phyloP scores from a whole-genome alignment of 2,329 filamentous ascomycete species.

The Fusarium paranaense region DNA sequence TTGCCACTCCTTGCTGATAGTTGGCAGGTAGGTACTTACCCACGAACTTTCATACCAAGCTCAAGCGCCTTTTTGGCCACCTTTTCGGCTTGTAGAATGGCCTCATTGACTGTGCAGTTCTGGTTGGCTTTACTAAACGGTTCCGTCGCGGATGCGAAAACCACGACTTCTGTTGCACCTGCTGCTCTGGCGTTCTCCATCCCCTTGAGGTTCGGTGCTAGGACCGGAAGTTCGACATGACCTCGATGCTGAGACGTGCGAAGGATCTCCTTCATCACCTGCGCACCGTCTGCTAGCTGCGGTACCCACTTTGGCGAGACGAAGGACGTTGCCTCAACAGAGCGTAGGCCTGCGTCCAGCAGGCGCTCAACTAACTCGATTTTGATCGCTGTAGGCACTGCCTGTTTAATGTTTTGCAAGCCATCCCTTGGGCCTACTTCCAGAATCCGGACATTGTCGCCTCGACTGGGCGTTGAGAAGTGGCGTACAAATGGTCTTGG shows the following conservation, averaged over 20 bases:
- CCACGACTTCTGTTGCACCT: constrained; percentile 10
- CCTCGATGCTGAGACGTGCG: too few relatives aligned
- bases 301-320: constrained; percentile 27
- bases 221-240: neutral
- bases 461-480: too few relatives aligned
- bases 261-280: neutral
- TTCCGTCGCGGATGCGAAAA: constrained; percentile 21
- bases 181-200: constrained; percentile 10
- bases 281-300: constrained; percentile 10
- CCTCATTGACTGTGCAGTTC: constrained; percentile 17
- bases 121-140: constrained; percentile 23
- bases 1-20: too few relatives aligned
- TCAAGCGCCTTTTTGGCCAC: constrained; percentile 2
- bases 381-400: constrained; percentile 3
- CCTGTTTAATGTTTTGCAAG: constrained; percentile 14
- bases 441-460: constrained; percentile 4
- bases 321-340: constrained; percentile 22
- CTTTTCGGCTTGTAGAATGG: neutral
- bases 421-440: constrained; percentile 25
- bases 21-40: neutral
- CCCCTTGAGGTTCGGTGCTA: constrained; percentile 17
- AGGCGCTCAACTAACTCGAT: constrained; percentile 8
- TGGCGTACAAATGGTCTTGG: too few relatives aligned
- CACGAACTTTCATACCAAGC: constrained; percentile 17
- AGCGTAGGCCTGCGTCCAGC: neutral